Percentiles rank a stretch among this genome's conserved stretches.
Conservation (phyloP, 1,139 yeast species). For the Wickerhamomyces sp. region DNA sequence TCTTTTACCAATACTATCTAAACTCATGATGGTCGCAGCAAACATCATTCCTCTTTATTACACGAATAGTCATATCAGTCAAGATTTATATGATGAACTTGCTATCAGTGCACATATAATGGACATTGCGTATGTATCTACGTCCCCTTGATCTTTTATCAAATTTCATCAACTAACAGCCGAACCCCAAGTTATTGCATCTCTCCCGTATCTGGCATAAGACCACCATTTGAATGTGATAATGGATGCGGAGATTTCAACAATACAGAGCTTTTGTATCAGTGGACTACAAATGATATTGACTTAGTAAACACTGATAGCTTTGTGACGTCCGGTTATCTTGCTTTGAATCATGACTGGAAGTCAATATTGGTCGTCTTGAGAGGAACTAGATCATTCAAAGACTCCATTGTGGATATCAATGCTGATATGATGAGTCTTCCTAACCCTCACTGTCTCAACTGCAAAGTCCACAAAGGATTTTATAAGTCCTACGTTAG, state of each 20-base stretch:
- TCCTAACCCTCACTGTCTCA: conserved; percentile 26
- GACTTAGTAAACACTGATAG: conserved; percentile 29
- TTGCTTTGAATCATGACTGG: conserved; percentile 20
- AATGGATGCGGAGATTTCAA: conserved; percentile 39
- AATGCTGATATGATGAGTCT: conserved; percentile 31
- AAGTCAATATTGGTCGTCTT: conserved; percentile 33
- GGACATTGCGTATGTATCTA: conserved; percentile 33
- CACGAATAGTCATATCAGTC: not conserved
- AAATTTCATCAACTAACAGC: not conserved
- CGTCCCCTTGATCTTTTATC: too few species aligned
- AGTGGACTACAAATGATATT: conserved; percentile 38
- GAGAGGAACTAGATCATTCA: conserved; percentile 45
- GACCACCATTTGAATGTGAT: conserved; percentile 42
- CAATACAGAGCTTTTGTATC: conserved; percentile 37
- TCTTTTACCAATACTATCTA: too few species aligned
- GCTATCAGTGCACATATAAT: conserved; percentile 35
- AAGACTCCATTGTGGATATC: conserved; percentile 42
- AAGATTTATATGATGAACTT: conserved; percentile 10
- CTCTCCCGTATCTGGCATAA: conserved; percentile 32
- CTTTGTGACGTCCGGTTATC: conserved; percentile 29
- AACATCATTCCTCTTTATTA: too few species aligned
- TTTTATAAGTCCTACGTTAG: conserved; percentile 33
- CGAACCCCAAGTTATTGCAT: conserved; percentile 34
- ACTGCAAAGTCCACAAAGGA: conserved; percentile 46
- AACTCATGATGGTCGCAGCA: not conserved